Evolutionary conservation across 2,329 filamentous ascomycete species (phyloP).

Genomic region (Calonectria henricotiae): DNA sequence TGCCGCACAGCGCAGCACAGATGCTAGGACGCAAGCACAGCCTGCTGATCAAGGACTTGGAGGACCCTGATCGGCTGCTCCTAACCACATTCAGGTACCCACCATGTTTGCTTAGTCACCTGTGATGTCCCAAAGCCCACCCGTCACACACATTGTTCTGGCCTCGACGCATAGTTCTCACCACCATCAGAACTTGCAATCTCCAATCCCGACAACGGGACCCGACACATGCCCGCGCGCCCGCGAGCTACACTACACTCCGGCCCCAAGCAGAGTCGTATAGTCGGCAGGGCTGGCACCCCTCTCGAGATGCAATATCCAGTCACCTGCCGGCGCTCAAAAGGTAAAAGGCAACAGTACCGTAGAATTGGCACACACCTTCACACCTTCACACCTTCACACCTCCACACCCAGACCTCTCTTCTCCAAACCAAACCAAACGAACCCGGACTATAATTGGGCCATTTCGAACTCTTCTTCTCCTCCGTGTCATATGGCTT

Average conservation of each 20-base stretch:
- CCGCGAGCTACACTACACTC: background rate
- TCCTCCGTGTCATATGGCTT: conserved; percentile 51
- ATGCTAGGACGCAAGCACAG: conserved; percentile 12
- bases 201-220: conserved; percentile 19
- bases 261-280: background rate
- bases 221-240: background rate
- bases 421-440: background rate
- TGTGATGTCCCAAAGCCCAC: background rate
- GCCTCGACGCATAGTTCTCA: conserved; percentile 14
- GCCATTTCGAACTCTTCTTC: conserved; percentile 54
- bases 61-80: conserved; percentile 24
- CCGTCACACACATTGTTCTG: background rate
- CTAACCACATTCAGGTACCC: conserved; percentile 20
- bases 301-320: background rate
- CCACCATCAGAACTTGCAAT: background rate
- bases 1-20: conserved; percentile 5
- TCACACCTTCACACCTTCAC: background rate
- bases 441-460: conserved; percentile 40
- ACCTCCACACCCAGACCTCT: background rate
- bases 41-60: conserved; percentile 13
- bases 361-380: conserved; percentile 13
- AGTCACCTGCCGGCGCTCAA: background rate
- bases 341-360: conserved; percentile 5
- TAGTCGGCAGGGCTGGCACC: background rate
- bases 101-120: conserved; percentile 13